Evolutionary conservation across 768 basidiomycete species (phyloP).

Genomic region (Kwoniella botswanensis): DNA sequence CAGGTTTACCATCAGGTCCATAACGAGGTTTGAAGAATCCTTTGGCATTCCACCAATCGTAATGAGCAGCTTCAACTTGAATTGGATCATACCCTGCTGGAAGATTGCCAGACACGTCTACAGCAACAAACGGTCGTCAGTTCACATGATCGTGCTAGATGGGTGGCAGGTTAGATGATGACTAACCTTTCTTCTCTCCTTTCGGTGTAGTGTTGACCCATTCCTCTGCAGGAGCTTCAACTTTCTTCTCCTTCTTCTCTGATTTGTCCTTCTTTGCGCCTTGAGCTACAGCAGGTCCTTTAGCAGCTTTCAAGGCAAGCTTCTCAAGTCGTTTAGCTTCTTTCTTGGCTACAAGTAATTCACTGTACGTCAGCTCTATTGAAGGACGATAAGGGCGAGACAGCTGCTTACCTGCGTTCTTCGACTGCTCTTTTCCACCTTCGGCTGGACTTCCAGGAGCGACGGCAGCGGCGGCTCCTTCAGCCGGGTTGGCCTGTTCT

Average conservation of each 20-base stretch:
- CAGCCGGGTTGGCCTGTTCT: slow-evolving; percentile 30
- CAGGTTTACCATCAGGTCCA: slow-evolving; percentile 64
- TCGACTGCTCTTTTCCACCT: slow-evolving; percentile 24
- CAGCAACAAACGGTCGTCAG: neutral
- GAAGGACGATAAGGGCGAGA: neutral
- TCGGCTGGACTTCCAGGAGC: slow-evolving; percentile 23
- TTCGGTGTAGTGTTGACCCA: slow-evolving; percentile 87
- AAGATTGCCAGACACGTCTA: slow-evolving; percentile 87
- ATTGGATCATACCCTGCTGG: slow-evolving; percentile 92
- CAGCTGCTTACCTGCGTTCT: slow-evolving; percentile 29
- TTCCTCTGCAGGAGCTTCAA: slow-evolving; percentile 63
- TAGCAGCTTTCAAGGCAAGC: slow-evolving; percentile 62
- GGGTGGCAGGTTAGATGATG: neutral
- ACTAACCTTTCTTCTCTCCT: slow-evolving; percentile 90
- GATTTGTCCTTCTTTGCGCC: slow-evolving; percentile 68
- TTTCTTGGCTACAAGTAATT: slow-evolving; percentile 69
- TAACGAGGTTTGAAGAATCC: slow-evolving; percentile 81
- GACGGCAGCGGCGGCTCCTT: slow-evolving; percentile 7
- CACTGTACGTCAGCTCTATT: neutral
- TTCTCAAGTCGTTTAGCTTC: slow-evolving; percentile 70
- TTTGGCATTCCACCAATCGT: slow-evolving; percentile 93
- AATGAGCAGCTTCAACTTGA: slow-evolving; percentile 93
- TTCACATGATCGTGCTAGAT: too few relatives aligned
- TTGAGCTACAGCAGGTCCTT: slow-evolving; percentile 60
- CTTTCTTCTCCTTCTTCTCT: slow-evolving; percentile 75